These are phyloP conservation scores for Asterella californica DNA, from an alignment of 225 moss, liverwort and hornwort species.

Conservation along the genomic window DNA sequence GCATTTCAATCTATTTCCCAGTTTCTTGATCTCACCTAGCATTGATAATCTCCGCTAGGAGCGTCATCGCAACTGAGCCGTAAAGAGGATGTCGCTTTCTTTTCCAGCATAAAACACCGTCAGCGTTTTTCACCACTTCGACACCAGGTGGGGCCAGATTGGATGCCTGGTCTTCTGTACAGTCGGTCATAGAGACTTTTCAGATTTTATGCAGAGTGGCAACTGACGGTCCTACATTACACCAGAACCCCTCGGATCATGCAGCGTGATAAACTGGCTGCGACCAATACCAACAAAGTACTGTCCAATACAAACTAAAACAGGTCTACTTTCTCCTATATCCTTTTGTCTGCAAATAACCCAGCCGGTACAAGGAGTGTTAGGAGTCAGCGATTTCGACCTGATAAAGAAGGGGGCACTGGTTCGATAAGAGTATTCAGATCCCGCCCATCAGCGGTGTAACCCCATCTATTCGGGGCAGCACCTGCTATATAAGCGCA, in stretches of 20 bases:
- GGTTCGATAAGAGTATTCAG: conserved; percentile 94
- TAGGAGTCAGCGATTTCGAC: conserved; percentile 26
- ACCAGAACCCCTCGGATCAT: not conserved
- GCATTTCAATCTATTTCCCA: not conserved
- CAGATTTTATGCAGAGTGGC: not conserved
- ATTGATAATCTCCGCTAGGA: conserved; percentile 96
- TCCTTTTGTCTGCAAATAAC: not conserved
- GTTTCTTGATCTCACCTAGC: conserved; percentile 53
- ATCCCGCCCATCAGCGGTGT: conserved; percentile 90
- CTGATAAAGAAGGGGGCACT: conserved; percentile 92
- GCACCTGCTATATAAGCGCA: conserved; percentile 99
- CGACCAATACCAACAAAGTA: not conserved
- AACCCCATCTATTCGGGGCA: conserved; percentile 99
- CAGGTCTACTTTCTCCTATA: too few relatives aligned
- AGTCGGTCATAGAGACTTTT: not conserved
- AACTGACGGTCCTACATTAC: not conserved
- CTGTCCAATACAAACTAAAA: not conserved
- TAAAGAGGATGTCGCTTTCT: conserved; percentile 88
- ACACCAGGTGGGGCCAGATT: conserved; percentile 91
- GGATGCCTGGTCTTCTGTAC: conserved; percentile 82
- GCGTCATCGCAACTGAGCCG: conserved; percentile 92
- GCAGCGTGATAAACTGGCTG: not conserved
- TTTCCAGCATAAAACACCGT: conserved; percentile 82
- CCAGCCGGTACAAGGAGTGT: not conserved
- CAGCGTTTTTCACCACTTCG: conserved; percentile 70